Conservation (phyloP, 2,329 filamentous ascomycete genomes). For the Sporothrix pseudoabietina region DNA sequence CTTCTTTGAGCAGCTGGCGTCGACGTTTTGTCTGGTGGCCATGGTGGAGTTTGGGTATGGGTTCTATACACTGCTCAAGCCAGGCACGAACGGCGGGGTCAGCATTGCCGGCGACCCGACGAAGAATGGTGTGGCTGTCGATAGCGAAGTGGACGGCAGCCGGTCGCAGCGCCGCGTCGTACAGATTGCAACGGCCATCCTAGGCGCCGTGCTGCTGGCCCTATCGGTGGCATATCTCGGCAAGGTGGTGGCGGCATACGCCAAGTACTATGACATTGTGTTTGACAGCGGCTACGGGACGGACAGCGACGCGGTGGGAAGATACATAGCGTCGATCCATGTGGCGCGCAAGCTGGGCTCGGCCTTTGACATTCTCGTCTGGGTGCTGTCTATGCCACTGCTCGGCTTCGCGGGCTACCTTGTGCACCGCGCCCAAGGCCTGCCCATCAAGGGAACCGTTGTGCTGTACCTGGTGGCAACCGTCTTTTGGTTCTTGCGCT, state of each 20-base stretch:
- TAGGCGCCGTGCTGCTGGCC: constrained; percentile 29
- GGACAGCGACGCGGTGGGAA: not conserved
- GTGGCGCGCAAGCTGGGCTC: not conserved
- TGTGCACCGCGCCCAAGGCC: not conserved
- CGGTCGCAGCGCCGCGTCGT: not conserved
- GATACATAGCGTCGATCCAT: not conserved
- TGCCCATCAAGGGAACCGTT: constrained; percentile 33
- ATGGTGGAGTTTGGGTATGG: constrained; percentile 37
- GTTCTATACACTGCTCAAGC: constrained; percentile 34
- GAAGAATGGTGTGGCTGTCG: not conserved
- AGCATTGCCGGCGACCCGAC: not conserved
- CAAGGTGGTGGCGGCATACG: not conserved
- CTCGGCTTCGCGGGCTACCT: not conserved
- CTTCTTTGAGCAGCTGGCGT: constrained; percentile 32
- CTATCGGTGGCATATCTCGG: constrained; percentile 29
- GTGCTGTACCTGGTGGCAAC: constrained; percentile 42
- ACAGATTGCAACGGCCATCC: constrained; percentile 29
- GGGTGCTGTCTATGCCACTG: not conserved
- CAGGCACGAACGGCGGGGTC: constrained; percentile 27
- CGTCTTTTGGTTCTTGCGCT: constrained; percentile 40
- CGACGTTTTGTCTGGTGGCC: constrained; percentile 35
- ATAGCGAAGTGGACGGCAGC: not conserved
- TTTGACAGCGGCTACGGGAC: not conserved
- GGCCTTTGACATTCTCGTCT: constrained; percentile 12
- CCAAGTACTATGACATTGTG: not conserved